These are phyloP conservation scores for Sugiyamaella japonica DNA, from an alignment of 1,139 yeast genomes.

Conservation along the genomic window DNA sequence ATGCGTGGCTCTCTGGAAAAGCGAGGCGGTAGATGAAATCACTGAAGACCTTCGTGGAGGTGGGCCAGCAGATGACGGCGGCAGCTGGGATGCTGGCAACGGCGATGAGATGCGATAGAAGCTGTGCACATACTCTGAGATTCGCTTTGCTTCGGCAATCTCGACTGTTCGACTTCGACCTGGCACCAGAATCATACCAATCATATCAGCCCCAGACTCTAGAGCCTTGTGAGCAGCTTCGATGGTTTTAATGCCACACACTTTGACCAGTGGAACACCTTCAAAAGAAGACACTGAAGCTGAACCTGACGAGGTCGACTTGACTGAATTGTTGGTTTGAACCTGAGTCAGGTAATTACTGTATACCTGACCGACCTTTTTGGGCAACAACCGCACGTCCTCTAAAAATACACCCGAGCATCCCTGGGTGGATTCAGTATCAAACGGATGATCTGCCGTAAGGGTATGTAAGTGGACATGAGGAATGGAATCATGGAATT, in stretches of 20 bases:
- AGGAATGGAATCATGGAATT: neutral
- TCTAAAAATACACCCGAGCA: conserved; percentile 9
- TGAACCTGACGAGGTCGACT: neutral
- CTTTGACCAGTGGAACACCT: conserved; percentile 53
- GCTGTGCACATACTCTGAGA: conserved; percentile 45
- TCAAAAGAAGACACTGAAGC: neutral
- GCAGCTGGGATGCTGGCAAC: neutral
- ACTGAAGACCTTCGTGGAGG: conserved; percentile 10
- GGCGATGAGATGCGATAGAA: conserved; percentile 12
- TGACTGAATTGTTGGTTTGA: neutral
- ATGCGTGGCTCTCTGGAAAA: conserved; percentile 12
- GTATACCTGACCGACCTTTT: neutral
- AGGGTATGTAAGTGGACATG: conserved; percentile 15
- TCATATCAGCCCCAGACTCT: conserved; percentile 65
- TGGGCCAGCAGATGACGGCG: neutral
- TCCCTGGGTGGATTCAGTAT: neutral
- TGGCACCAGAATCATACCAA: conserved; percentile 90
- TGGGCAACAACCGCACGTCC: conserved; percentile 7
- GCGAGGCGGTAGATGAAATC: conserved; percentile 6
- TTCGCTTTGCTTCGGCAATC: conserved; percentile 52
- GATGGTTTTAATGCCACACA: conserved; percentile 73
- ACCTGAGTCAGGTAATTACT: neutral
- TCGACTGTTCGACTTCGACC: conserved; percentile 70
- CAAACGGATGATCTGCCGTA: neutral
- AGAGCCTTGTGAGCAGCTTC: conserved; percentile 73